phyloP scores from a whole-genome alignment of 2,329 filamentous ascomycete species.

The Aspergillus clavatus region DNA sequence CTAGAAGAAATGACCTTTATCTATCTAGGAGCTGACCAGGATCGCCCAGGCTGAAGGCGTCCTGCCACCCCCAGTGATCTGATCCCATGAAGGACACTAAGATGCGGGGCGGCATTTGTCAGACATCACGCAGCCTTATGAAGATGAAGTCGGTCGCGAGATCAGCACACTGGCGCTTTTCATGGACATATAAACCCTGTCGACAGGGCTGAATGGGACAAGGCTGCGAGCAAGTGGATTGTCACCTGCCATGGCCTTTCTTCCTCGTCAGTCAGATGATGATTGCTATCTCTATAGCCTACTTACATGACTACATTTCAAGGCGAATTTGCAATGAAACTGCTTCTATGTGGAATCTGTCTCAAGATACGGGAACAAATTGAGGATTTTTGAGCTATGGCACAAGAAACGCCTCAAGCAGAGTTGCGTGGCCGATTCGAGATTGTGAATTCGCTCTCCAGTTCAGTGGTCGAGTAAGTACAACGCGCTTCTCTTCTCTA shows the following conservation, averaged over 20 bases:
- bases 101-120: neutral
- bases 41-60: neutral
- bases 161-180: neutral
- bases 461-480: conserved; percentile 27
- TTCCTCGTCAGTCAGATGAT: conserved; percentile 12
- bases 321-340: neutral
- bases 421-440: conserved; percentile 11
- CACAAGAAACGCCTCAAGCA: neutral
- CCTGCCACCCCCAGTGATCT: neutral
- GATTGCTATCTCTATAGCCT: neutral
- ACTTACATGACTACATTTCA: neutral
- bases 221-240: conserved; percentile 3
- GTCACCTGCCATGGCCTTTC: conserved; percentile 12
- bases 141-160: neutral
- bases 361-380: neutral
- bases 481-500: neutral
- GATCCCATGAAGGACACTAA: neutral
- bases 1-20: no score
- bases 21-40: neutral
- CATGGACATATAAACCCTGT: neutral
- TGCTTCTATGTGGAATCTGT: neutral
- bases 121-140: neutral
- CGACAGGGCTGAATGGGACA: conserved; percentile 9
- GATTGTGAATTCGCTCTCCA: conserved; percentile 6
- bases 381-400: neutral